Evolutionary conservation across 257 asterid species (phyloP), one percentile per base, ranked within the genome.

Genomic region (Gardenia jasminoides): DNA sequence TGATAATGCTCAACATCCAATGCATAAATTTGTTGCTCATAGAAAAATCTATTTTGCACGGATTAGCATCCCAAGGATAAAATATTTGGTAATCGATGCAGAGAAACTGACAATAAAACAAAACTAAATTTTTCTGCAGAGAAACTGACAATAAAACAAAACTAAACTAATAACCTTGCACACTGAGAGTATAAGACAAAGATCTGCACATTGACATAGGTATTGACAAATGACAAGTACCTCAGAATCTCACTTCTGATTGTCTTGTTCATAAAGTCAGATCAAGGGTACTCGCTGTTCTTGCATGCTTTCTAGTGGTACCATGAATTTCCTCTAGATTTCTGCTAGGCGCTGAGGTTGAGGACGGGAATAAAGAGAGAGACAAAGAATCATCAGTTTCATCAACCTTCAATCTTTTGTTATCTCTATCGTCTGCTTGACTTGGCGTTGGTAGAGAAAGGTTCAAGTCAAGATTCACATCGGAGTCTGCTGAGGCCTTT

Each of bases 241-340:
- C 79, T 85, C 85, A 89, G 83, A 84, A 93, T 92, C 97, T 92
- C 95, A 94, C 95, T 92, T 85, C 85, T 59, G 70, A 59, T 86
- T 90, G 91, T 90, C 88, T 81, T 81, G 85, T 87, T 93, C 97
- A 93, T 86, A 93, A 85, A 82, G 94, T 89, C 92, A 93, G 91
- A 90, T 90, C 96, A 67, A 78, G 76, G 81, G 81, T 79, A 86
- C 80, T 84, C 72, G 74, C 88, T 80, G 69, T 74, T 73, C 83
- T 86, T 79, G 80, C 68, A 77, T 79, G 84, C 80, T 87, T 83
- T 67, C 76, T 79, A 46, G 26, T 77, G 39, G 66, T 48, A 64
- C 56, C 66, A 65, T 74, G 39, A 69, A 39, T 76, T 56, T 83
- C 87, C 80, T 83, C 76, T 50, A 43, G 0, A 64, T 64, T 15